phyloP scores from a whole-genome alignment of 495 filamentous ascomycete species.

The Diplogelasinospora grovesii region DNA sequence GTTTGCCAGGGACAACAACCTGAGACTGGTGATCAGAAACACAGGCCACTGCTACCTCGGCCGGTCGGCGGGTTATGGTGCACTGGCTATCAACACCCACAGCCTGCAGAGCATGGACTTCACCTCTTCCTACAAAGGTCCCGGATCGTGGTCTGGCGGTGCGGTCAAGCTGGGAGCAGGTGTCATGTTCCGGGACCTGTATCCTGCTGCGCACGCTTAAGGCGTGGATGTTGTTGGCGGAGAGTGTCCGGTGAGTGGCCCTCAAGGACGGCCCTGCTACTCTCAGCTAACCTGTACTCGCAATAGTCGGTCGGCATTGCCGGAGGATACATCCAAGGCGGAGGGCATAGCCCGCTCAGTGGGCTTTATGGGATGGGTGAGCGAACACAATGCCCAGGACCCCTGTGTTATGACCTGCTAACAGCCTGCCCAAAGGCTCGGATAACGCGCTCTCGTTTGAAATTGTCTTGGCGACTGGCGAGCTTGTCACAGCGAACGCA shows the following conservation, averaged over 20 bases:
- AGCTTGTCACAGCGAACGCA: constrained; percentile 42
- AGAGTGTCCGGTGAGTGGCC: constrained; percentile 21
- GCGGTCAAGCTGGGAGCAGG: constrained; percentile 48
- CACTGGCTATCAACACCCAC: constrained; percentile 42
- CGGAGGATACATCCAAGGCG: constrained; percentile 47
- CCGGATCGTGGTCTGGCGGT: constrained; percentile 4
- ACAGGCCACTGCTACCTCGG: constrained; percentile 32
- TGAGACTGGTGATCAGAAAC: constrained; percentile 31
- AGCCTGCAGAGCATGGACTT: constrained; percentile 37
- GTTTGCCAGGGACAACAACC: constrained; percentile 32
- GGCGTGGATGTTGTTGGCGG: constrained; percentile 39
- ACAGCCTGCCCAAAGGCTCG: constrained; percentile 51
- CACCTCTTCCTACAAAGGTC: constrained; percentile 26
- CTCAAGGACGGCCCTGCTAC: too few species aligned
- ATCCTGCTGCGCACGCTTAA: constrained; percentile 26
- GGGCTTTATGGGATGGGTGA: constrained; percentile 47
- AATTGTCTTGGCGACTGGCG: constrained; percentile 40
- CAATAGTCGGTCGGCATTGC: constrained; percentile 36
- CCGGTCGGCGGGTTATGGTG: constrained; percentile 40
- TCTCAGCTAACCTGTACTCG: background rate
- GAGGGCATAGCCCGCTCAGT: constrained; percentile 50
- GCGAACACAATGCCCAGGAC: constrained; percentile 49
- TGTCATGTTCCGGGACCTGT: constrained; percentile 42
- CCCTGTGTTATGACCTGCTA: constrained; percentile 30
- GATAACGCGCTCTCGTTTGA: constrained; percentile 44